phyloP scores from a whole-genome alignment of 2,329 filamentous ascomycete genomes.

The Botrytis medusae region DNA sequence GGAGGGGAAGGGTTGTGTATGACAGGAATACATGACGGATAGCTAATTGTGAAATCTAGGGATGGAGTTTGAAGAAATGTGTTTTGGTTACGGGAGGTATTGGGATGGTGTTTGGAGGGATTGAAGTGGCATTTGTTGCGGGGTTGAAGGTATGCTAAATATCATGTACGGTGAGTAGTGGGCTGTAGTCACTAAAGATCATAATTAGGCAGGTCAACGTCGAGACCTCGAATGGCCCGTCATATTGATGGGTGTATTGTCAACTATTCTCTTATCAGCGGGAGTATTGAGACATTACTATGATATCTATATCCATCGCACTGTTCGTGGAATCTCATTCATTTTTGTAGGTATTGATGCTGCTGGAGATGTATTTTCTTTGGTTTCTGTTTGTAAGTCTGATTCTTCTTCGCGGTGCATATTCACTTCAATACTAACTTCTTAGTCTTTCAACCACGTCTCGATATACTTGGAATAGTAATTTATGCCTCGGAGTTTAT shows the following conservation, averaged over 20 bases:
- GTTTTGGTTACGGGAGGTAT: constrained; percentile 51
- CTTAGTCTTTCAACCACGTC: constrained; percentile 53
- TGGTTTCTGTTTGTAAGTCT: constrained; percentile 55
- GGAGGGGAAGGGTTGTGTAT: neutral
- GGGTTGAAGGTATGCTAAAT: constrained; percentile 43
- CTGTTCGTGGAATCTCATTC: constrained; percentile 70
- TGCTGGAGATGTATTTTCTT: constrained; percentile 64
- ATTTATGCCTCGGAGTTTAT: constrained; percentile 67
- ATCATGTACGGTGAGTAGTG: neutral
- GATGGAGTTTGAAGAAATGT: constrained; percentile 53
- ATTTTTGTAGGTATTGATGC: constrained; percentile 71
- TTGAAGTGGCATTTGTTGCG: constrained; percentile 60
- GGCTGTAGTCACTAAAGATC: neutral
- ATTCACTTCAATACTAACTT: neutral
- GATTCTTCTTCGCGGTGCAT: neutral
- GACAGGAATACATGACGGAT: no score
- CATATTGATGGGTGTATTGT: constrained; percentile 65
- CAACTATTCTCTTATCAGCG: constrained; percentile 60
- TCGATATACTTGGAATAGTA: constrained; percentile 62
- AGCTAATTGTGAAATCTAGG: constrained; percentile 39
- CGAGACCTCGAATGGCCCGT: constrained; percentile 56
- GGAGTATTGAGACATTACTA: constrained; percentile 69
- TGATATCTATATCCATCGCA: constrained; percentile 66
- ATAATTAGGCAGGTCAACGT: constrained; percentile 41
- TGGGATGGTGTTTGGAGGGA: constrained; percentile 56